phyloP scores from a whole-genome alignment of 1,284 basidiomycete species.

The Moesziomyces aphidis region DNA sequence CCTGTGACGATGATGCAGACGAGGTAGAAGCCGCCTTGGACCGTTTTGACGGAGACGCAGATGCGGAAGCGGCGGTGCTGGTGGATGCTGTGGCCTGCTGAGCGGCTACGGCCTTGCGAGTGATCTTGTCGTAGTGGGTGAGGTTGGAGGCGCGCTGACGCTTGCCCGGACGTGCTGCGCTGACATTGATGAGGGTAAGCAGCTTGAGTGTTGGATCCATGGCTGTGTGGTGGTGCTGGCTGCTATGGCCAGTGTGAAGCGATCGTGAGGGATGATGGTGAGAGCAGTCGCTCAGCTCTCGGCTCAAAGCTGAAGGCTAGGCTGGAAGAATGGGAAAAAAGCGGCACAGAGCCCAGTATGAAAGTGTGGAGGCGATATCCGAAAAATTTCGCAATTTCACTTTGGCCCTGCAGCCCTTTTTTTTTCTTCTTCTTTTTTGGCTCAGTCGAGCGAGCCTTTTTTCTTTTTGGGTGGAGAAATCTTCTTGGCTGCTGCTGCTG shows the following conservation, averaged over 20 bases:
- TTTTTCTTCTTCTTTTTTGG: slow-evolving; percentile 9
- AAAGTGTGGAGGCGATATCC: slow-evolving; percentile 14
- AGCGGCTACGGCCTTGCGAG: slow-evolving; percentile 29
- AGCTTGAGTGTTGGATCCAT: slow-evolving; percentile 71
- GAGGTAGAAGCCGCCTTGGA: slow-evolving; percentile 6
- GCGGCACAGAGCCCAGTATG: slow-evolving; percentile 1
- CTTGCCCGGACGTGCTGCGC: slow-evolving; percentile 73
- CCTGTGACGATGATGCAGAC: background rate
- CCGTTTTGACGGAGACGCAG: slow-evolving; percentile 27
- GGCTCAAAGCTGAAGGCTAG: too few species aligned
- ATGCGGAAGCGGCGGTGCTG: slow-evolving; percentile 10
- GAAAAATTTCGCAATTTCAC: slow-evolving; percentile 18
- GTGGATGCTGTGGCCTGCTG: slow-evolving; percentile 42
- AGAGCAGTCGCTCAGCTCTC: background rate
- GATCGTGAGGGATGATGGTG: slow-evolving; percentile 8
- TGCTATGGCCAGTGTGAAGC: background rate
- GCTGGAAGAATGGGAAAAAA: background rate
- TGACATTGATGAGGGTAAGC: slow-evolving; percentile 92
- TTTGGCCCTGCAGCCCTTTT: background rate
- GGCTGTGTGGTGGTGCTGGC: background rate
- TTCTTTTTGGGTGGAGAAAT: too few species aligned
- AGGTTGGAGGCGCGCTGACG: slow-evolving; percentile 68
- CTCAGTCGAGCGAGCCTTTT: slow-evolving; percentile 5
- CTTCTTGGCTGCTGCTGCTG: too few species aligned
- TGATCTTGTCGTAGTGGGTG: slow-evolving; percentile 44